Conservation (phyloP, 768 basidiomycete species). For the Hygrocybe punicea region DNA sequence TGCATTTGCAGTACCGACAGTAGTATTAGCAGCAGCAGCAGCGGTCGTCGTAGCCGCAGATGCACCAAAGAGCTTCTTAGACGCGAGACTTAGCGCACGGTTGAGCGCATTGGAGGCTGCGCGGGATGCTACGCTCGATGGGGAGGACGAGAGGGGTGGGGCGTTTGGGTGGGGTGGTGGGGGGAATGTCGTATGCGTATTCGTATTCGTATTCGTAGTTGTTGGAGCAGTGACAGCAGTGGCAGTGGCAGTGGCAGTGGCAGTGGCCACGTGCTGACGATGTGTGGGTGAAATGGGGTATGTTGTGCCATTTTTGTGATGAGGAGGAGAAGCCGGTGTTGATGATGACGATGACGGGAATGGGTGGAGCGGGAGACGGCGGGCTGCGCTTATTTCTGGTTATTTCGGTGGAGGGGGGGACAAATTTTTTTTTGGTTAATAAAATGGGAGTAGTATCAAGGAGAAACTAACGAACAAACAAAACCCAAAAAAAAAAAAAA, state of each 20-base stretch:
- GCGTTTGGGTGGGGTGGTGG: constrained; percentile 56
- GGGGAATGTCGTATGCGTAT: constrained; percentile 54
- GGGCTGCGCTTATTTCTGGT: constrained; percentile 65
- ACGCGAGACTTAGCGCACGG: constrained; percentile 74
- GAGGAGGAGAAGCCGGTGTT: background rate
- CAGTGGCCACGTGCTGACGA: background rate
- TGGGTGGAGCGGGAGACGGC: constrained; percentile 53
- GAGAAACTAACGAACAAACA: background rate
- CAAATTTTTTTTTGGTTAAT: no score
- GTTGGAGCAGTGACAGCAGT: no score
- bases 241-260: background rate
- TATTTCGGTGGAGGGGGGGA: background rate
- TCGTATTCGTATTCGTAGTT: constrained; percentile 14
- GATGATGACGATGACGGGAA: background rate
- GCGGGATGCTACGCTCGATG: constrained; percentile 56
- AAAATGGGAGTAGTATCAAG: no score
- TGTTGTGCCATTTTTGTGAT: background rate
- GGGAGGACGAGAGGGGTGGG: constrained; percentile 64
- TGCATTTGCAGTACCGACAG: background rate
- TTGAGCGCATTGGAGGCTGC: constrained; percentile 71
- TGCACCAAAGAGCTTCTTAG: constrained; percentile 76
- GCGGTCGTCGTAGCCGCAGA: constrained; percentile 39
- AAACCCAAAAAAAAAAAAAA: no score
- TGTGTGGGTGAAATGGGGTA: background rate
- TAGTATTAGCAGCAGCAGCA: constrained; percentile 42